Percentiles rank a stretch among this genome's conserved stretches.
Evolutionary conservation across 2,329 filamentous ascomycete genomes (phyloP).

Genomic region (Colletotrichum trifolii): DNA sequence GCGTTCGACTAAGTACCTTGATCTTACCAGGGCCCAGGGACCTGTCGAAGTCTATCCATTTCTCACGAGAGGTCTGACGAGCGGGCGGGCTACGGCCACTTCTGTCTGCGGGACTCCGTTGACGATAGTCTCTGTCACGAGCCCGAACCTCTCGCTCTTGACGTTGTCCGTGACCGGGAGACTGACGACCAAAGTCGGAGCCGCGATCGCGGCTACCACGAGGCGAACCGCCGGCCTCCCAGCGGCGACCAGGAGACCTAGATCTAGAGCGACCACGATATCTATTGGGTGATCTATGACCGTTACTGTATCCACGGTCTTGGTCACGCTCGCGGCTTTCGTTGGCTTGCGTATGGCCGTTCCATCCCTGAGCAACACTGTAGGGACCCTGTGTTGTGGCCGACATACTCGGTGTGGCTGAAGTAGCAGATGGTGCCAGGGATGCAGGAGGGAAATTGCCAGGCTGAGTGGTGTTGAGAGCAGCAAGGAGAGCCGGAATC

Average conservation of each 20-base stretch:
- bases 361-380: constrained; percentile 41
- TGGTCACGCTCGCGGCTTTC: constrained; percentile 65
- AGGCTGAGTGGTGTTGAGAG: constrained; percentile 54
- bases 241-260: constrained; percentile 80
- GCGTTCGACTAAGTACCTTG: constrained; percentile 92
- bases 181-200: constrained; percentile 78
- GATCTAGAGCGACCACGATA: constrained; percentile 77
- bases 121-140: constrained; percentile 79
- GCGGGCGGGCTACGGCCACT: constrained; percentile 72
- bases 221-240: constrained; percentile 74
- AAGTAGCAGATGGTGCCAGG: constrained; percentile 50
- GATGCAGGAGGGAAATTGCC: constrained; percentile 44
- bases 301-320: constrained; percentile 61
- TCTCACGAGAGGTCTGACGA: constrained; percentile 55
- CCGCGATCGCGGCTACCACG: constrained; percentile 73
- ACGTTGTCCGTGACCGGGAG: constrained; percentile 68
- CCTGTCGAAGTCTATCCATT: constrained; percentile 84
- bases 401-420: constrained; percentile 45
- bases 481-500: constrained; percentile 70
- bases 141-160: constrained; percentile 62
- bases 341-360: constrained; percentile 43
- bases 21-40: constrained; percentile 81
- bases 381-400: constrained; percentile 11
- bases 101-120: constrained; percentile 81
- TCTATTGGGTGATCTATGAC: constrained; percentile 71